phyloP scores from a whole-genome alignment of 805 yeast species.

The Kazachstania kunashirensis region DNA sequence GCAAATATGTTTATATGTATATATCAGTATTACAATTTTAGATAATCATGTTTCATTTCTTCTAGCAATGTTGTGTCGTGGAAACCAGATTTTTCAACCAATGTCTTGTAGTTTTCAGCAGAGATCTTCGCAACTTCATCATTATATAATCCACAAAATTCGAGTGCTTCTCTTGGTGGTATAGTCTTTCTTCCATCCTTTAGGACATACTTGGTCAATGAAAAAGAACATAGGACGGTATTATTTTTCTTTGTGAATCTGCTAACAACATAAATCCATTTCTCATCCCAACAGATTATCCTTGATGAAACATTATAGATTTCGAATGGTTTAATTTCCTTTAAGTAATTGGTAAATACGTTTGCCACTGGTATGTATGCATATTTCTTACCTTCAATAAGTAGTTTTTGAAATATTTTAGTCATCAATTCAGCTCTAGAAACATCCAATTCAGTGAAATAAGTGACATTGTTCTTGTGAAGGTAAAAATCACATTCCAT shows the following conservation, averaged over 20 bases:
- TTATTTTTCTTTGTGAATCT: constrained; percentile 41
- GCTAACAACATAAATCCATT: constrained; percentile 71
- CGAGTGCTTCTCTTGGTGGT: constrained; percentile 50
- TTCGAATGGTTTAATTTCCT: constrained; percentile 63
- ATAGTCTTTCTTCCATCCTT: constrained; percentile 72
- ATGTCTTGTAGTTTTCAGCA: constrained; percentile 29
- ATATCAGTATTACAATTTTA: too few species aligned
- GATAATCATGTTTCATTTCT: constrained; percentile 5
- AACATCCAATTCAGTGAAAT: constrained; percentile 71
- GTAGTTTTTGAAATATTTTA: constrained; percentile 46
- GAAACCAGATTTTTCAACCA: constrained; percentile 23
- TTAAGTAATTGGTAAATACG: constrained; percentile 55
- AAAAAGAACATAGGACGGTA: constrained; percentile 42
- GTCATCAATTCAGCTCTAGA: constrained; percentile 59
- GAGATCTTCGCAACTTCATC: constrained; percentile 40
- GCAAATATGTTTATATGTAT: too few species aligned
- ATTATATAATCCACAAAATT: constrained; percentile 45
- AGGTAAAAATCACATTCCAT: constrained; percentile 78
- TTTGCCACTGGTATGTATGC: constrained; percentile 75
- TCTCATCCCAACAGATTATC: constrained; percentile 74
- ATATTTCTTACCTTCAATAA: constrained; percentile 32
- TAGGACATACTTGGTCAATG: constrained; percentile 71
- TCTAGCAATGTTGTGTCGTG: constrained; percentile 24
- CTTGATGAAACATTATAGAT: constrained; percentile 45
- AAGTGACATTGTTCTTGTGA: constrained; percentile 83